Evolutionary conservation across 495 filamentous ascomycete species (phyloP).

Genomic region (Talaromyces ruber): DNA sequence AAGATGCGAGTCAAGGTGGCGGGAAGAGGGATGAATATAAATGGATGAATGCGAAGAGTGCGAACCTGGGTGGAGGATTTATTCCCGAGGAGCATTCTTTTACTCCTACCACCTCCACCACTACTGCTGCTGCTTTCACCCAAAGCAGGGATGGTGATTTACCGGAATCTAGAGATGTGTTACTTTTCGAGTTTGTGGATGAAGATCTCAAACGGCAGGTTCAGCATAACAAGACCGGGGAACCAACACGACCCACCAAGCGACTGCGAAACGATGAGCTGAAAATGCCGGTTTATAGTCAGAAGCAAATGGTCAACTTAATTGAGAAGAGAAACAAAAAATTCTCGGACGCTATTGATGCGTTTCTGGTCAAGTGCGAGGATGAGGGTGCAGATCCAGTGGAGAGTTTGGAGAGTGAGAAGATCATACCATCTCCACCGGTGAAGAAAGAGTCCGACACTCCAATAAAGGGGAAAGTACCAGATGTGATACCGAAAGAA

Average conservation of each 20-base stretch:
- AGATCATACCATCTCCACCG: conserved; percentile 38
- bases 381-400: conserved; percentile 60
- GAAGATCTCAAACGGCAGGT: conserved; percentile 82
- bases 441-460: conserved; percentile 46
- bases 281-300: conserved; percentile 89
- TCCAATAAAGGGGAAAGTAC: conserved; percentile 9
- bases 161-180: conserved; percentile 47
- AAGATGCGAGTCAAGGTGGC: conserved; percentile 31
- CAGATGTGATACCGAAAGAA: conserved; percentile 67
- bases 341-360: conserved; percentile 69
- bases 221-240: conserved; percentile 58
- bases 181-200: conserved; percentile 90
- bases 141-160: conserved; percentile 17
- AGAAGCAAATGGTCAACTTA: conserved; percentile 80
- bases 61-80: conserved; percentile 18
- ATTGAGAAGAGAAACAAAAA: conserved; percentile 90
- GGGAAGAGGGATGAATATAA: conserved; percentile 25
- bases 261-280: conserved; percentile 67
- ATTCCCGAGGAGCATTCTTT: conserved; percentile 8
- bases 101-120: too few species aligned
- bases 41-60: conserved; percentile 20
- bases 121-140: conserved; percentile 6
- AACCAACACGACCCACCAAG: conserved; percentile 53
- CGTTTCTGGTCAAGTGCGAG: conserved; percentile 67
- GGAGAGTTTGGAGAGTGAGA: conserved; percentile 44